These are phyloP conservation scores for Aspergillus sclerotioniger DNA, from an alignment of 495 filamentous ascomycete genomes.

Conservation along the genomic window DNA sequence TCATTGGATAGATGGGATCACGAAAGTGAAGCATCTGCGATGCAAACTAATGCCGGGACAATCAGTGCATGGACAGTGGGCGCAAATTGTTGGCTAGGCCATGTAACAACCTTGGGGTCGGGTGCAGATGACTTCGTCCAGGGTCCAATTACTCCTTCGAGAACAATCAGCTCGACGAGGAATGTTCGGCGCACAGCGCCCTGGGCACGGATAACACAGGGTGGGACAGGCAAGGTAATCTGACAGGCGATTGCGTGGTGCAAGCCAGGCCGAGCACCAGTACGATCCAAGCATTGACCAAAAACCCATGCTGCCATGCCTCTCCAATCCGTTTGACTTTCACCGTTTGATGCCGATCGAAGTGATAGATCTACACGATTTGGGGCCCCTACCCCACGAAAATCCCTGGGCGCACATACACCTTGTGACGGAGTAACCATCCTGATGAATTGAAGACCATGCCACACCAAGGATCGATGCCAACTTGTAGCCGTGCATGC, in stretches of 20 bases:
- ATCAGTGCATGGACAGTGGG: slow-evolving; percentile 22
- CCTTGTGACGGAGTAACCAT: slow-evolving; percentile 21
- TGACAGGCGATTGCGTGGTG: slow-evolving; percentile 8
- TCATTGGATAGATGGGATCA: slow-evolving; percentile 15
- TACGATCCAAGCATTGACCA: slow-evolving; percentile 2
- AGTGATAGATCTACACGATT: slow-evolving; percentile 13
- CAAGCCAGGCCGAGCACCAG: neutral
- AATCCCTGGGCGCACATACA: neutral
- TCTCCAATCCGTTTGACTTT: neutral
- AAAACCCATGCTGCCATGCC: neutral
- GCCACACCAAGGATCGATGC: neutral
- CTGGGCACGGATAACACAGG: slow-evolving; percentile 6
- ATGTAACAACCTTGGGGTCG: slow-evolving; percentile 4
- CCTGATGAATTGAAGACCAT: neutral
- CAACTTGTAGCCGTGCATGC: no score
- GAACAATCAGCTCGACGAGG: slow-evolving; percentile 11
- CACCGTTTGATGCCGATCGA: slow-evolving; percentile 4
- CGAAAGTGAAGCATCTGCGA: slow-evolving; percentile 12
- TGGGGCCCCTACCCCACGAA: neutral
- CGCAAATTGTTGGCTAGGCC: slow-evolving; percentile 11
- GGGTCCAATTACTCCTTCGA: slow-evolving; percentile 15
- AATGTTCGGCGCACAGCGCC: slow-evolving; percentile 4
- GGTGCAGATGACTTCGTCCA: slow-evolving; percentile 21
- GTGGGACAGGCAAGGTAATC: slow-evolving; percentile 7
- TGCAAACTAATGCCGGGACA: slow-evolving; percentile 20